Evolutionary conservation across 2,329 filamentous ascomycete species (phyloP).

Genomic region (Sclerotinia glacialis): DNA sequence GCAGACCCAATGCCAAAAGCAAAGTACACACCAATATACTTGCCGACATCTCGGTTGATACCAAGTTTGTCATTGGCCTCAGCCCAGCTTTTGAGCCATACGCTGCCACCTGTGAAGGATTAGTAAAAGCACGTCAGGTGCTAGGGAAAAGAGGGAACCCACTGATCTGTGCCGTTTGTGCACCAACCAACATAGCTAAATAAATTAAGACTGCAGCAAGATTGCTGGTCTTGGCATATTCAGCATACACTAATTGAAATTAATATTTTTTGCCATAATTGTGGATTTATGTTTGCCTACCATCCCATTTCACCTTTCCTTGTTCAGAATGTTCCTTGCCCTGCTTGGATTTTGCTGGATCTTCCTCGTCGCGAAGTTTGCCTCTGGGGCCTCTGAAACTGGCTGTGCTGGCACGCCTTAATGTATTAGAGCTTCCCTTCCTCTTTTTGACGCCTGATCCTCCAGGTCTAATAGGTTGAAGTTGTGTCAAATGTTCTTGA

Average conservation of each 20-base stretch:
- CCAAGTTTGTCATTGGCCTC: constrained; percentile 69
- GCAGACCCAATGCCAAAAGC: constrained; percentile 87
- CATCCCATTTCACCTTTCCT: constrained; percentile 94
- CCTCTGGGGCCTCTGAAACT: constrained; percentile 85
- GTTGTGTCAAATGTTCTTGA: constrained; percentile 71
- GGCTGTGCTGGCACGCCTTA: constrained; percentile 86
- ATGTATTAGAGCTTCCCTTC: constrained; percentile 70
- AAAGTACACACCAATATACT: constrained; percentile 94
- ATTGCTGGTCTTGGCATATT: constrained; percentile 96
- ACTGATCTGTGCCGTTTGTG: constrained; percentile 81
- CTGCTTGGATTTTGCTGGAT: constrained; percentile 74
- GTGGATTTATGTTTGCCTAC: constrained; percentile 37
- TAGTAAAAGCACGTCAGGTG: constrained; percentile 16
- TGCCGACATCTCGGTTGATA: constrained; percentile 73
- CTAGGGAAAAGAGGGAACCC: constrained; percentile 35
- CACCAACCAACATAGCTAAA: constrained; percentile 68
- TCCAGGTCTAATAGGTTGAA: constrained; percentile 68
- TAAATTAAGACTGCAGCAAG: constrained; percentile 80
- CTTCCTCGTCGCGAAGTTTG: constrained; percentile 81
- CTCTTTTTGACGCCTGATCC: constrained; percentile 53
- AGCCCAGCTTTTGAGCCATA: constrained; percentile 95
- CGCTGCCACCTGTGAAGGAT: constrained; percentile 61
- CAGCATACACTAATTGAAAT: constrained; percentile 64
- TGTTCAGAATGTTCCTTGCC: constrained; percentile 86
- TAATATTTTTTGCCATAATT: not conserved